phyloP scores from a whole-genome alignment of 176 grass and related monocot species.

The Avena sativa region DNA sequence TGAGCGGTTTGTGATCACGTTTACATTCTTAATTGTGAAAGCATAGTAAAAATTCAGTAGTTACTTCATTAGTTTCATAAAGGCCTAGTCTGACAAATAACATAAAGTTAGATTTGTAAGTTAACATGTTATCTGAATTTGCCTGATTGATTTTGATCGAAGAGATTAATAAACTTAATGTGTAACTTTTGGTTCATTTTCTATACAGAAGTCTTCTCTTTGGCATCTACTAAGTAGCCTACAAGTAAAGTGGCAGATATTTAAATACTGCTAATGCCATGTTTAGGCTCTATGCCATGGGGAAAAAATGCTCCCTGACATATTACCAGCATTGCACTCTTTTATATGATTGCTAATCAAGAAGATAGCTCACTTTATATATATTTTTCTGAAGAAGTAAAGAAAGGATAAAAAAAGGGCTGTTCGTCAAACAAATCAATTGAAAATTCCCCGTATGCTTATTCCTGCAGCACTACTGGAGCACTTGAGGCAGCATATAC shows the following conservation, averaged over 20 bases:
- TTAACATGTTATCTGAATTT: conserved; percentile 13
- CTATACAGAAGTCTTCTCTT: background rate
- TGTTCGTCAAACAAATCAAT: conserved; percentile 9
- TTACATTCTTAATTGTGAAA: background rate
- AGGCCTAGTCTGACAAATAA: background rate
- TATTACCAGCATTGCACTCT: background rate
- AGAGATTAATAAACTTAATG: background rate
- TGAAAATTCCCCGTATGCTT: conserved; percentile 24
- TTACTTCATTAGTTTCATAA: conserved; percentile 20
- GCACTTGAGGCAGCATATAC: conserved; percentile 97
- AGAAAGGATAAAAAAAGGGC: background rate
- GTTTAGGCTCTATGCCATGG: background rate
- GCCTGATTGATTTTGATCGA: background rate
- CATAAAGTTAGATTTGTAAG: background rate
- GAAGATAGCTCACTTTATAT: conserved; percentile 6
- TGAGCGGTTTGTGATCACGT: background rate
- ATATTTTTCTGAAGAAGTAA: conserved; percentile 4
- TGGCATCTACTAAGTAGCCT: background rate
- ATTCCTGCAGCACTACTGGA: conserved; percentile 84
- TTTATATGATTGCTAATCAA: background rate
- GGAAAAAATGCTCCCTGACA: background rate
- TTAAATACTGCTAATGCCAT: background rate
- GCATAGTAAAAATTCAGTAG: background rate
- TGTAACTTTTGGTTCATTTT: background rate
- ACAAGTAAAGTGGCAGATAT: conserved; percentile 1